Base-by-base conservation (phyloP, 805 yeast genomes). In the Sungouiozyma ichnusensis region DNA sequence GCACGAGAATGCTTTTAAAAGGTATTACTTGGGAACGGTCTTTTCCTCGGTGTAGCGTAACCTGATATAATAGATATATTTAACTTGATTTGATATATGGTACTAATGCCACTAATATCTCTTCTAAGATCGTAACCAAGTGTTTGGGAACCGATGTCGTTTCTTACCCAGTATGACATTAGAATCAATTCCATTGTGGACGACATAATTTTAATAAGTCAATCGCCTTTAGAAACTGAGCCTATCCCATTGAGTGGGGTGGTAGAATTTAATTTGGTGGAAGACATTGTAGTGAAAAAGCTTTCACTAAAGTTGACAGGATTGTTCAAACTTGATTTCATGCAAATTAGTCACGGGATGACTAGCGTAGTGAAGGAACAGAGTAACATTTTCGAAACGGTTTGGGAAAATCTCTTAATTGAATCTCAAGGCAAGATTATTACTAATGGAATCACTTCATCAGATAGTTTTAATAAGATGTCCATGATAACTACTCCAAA, bases 141-240 rank as follows among this genome's bases (percentile, higher is more conserved):
- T n/a, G n/a, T n/a, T n/a, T n/a, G n/a, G n/a, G n/a, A n/a, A n/a
- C 29, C 11, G 29, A 24, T 24, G 27, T 36, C 44, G 5, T 37
- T 45, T n/a, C 35, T 52, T 3, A 51, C 58, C 1, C 55, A 55
- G 36, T 61, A 58, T 41, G 67, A 63, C 40, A 55, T 64, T 15
- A 43, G 61, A 45, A 39, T 68, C 9, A 60, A 62, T 36, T 56
- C 70, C 1, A 59, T 66, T 0, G 64, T 65, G 44, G 61, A 65
- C 38, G 87, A 88, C 58, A 80, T 87, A 16, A 62, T 88, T 2
- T 69, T 90, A 1, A 65, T 92, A 27, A 75, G 83, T 44, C 97
- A 96, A 3, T 63, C 81, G 1, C 81, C 80, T 16, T 71, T 73
- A 36, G 92, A 83, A 43, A 85, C 94, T 0, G 74, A 85, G 0